Evolutionary conservation across 306 rosid species (phyloP).

Genomic region (Trifolium subterraneum): DNA sequence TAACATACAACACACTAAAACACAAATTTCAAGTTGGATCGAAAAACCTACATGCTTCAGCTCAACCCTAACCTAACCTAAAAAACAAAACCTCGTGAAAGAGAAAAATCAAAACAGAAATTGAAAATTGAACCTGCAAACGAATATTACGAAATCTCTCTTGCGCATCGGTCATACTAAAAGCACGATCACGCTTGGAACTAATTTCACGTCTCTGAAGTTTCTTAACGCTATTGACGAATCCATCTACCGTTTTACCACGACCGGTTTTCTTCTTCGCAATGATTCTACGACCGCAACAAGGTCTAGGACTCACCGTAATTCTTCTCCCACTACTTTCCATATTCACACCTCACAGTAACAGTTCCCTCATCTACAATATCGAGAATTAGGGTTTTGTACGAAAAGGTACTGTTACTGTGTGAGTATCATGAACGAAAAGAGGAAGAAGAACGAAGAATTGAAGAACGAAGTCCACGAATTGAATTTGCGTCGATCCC

Average conservation of each 20-base stretch:
- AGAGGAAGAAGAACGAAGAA: not conserved
- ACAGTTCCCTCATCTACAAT: not conserved
- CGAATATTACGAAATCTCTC: slow-evolving; percentile 66
- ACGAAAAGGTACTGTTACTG: not conserved
- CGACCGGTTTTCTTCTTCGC: slow-evolving; percentile 64
- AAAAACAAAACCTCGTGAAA: not conserved
- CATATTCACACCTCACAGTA: slow-evolving; percentile 39
- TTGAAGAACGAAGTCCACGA: not conserved
- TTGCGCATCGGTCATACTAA: slow-evolving; percentile 68
- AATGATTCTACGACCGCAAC: slow-evolving; percentile 57
- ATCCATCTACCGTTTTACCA: slow-evolving; percentile 52
- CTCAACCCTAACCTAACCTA: slow-evolving; percentile 30
- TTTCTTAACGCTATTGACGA: slow-evolving; percentile 67
- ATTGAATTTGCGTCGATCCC: slow-evolving; percentile 38
- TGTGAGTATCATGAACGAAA: not conserved
- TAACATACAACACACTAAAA: not conserved
- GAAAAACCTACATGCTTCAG: not conserved
- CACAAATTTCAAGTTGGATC: not conserved
- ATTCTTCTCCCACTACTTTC: slow-evolving; percentile 64
- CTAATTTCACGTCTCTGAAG: slow-evolving; percentile 72
- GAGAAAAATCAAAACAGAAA: not conserved
- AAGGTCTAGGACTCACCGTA: slow-evolving; percentile 68
- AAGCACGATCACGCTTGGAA: slow-evolving; percentile 66
- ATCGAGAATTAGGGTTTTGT: slow-evolving; percentile 41
- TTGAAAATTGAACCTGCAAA: slow-evolving; percentile 49